Evolutionary conservation across 805 yeast species (phyloP).

Genomic region (Pichia gijzeniarum): DNA sequence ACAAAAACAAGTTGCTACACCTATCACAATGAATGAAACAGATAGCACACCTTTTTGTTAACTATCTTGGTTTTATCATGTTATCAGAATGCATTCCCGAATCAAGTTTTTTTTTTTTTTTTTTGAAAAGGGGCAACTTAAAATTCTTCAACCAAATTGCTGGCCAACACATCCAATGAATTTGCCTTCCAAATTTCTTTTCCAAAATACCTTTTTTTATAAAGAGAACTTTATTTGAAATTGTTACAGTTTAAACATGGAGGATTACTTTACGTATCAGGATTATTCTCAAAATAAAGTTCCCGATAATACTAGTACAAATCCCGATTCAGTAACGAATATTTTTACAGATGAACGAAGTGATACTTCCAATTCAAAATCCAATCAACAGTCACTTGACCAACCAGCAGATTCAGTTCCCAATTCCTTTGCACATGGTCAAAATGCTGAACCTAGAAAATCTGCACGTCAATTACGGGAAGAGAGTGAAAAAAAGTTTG

Average conservation of each 20-base stretch:
- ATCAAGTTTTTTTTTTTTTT: not conserved
- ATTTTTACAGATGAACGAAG: not conserved
- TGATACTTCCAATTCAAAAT: no score
- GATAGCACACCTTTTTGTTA: no score
- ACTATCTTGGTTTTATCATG: no score
- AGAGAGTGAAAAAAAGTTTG: conserved; percentile 10
- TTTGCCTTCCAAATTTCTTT: not conserved
- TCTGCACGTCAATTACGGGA: conserved; percentile 2
- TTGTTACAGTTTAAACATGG: conserved; percentile 3
- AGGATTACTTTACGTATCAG: conserved; percentile 7
- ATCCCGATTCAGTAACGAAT: not conserved
- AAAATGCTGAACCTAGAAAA: not conserved
- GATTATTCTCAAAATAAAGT: not conserved
- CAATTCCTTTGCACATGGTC: no score
- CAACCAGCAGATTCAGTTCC: no score
- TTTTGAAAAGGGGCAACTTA: not conserved
- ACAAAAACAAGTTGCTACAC: no score
- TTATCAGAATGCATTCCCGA: no score
- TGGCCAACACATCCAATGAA: not conserved
- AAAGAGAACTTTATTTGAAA: not conserved
- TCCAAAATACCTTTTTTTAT: no score
- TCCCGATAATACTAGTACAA: not conserved
- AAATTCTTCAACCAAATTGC: not conserved
- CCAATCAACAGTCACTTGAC: no score
- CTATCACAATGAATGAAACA: no score